These are phyloP conservation scores for Funneliformis caledonium DNA, from an alignment of 371 early-diverging fungal species.

Conservation along the genomic window DNA sequence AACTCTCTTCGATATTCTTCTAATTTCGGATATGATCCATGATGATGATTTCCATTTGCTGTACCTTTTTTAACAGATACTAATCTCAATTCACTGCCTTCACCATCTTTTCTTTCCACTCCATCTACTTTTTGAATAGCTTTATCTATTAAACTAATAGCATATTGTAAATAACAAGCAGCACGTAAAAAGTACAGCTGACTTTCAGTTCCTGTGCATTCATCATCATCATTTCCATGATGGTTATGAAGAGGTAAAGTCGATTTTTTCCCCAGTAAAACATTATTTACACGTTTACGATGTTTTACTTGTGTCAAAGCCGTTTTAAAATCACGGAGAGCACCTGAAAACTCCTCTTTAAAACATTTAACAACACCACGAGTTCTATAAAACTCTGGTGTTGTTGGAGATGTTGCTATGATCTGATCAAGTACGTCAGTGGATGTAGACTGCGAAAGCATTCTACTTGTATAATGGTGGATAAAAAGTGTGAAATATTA, in stretches of 20 bases:
- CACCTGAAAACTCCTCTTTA: conserved; percentile 37
- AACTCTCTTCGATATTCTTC: conserved; percentile 23
- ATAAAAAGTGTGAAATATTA: conserved; percentile 25
- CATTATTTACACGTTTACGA: conserved; percentile 34
- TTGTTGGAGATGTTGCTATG: conserved; percentile 29
- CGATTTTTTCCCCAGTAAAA: conserved; percentile 28
- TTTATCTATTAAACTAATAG: conserved; percentile 32
- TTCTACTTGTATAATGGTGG: conserved; percentile 34
- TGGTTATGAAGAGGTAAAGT: conserved; percentile 30
- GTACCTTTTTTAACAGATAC: conserved; percentile 21
- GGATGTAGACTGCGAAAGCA: conserved; percentile 38
- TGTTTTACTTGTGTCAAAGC: conserved; percentile 36
- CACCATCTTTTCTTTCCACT: conserved; percentile 23
- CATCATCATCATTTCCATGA: conserved; percentile 30
- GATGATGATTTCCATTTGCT: neutral
- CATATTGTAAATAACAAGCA: conserved; percentile 37
- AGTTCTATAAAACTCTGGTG: conserved; percentile 34
- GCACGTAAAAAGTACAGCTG: conserved; percentile 36
- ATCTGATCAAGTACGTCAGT: conserved; percentile 34
- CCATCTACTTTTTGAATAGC: conserved; percentile 37
- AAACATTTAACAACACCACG: conserved; percentile 38
- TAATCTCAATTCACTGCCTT: conserved; percentile 21
- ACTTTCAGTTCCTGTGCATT: conserved; percentile 36
- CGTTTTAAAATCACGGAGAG: conserved; percentile 35
- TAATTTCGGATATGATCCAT: neutral